phyloP scores from a whole-genome alignment of 2,329 filamentous ascomycete species.

The Beauveria sp. region DNA sequence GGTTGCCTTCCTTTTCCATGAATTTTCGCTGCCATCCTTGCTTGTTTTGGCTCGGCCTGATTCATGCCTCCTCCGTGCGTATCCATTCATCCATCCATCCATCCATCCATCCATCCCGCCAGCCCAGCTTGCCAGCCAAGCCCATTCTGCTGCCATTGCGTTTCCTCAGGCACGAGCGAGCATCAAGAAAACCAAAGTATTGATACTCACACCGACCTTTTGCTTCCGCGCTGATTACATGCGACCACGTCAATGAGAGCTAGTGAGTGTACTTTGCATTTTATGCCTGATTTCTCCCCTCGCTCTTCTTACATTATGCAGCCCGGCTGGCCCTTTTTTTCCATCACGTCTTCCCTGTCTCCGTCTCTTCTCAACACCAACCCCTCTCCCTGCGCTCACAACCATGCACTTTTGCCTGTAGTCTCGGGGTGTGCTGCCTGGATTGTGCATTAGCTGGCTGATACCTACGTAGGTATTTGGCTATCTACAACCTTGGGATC shows the following conservation, averaged over 20 bases:
- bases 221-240: neutral
- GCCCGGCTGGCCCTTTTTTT: neutral
- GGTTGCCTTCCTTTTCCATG: neutral
- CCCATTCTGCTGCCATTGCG: neutral
- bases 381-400: neutral
- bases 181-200: neutral
- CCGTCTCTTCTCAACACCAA: too few relatives aligned
- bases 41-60: neutral
- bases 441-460: slow-evolving; percentile 4
- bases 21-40: neutral
- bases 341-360: neutral
- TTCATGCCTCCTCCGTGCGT: neutral
- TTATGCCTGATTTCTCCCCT: neutral
- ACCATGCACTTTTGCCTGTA: neutral
- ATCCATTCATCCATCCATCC: neutral
- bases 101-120: slow-evolving; percentile 4
- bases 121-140: neutral
- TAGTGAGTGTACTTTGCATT: neutral
- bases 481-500: neutral
- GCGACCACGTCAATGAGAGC: too few relatives aligned
- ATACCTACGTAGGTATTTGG: neutral
- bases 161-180: neutral
- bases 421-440: neutral
- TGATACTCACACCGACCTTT: slow-evolving; percentile 5
- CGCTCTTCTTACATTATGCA: neutral